phyloP scores from a whole-genome alignment of 2,329 filamentous ascomycete species.

The Ceratocystiopsis minuta region DNA sequence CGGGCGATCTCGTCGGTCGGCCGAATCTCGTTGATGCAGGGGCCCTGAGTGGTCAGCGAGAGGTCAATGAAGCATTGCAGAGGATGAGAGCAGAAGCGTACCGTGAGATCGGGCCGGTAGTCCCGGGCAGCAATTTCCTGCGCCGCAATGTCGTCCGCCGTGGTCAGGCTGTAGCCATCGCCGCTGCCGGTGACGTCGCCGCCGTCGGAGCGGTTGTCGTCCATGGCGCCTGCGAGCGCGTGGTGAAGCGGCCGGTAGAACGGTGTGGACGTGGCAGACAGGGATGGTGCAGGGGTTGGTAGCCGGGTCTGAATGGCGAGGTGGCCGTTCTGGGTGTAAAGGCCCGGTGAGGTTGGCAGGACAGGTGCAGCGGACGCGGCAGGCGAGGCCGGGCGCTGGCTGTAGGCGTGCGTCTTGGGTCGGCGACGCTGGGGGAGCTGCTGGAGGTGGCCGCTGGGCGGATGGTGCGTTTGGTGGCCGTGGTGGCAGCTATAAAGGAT shows the following conservation, averaged over 20 bases:
- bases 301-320: too few relatives aligned
- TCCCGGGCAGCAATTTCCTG: slow-evolving; percentile 43
- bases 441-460: too few relatives aligned
- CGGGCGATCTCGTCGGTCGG: slow-evolving; percentile 60
- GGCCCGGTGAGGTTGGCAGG: too few relatives aligned
- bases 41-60: slow-evolving; percentile 42
- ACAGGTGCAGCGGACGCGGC: too few relatives aligned
- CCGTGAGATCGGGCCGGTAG: slow-evolving; percentile 39
- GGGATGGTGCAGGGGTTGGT: too few relatives aligned
- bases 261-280: too few relatives aligned
- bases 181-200: slow-evolving; percentile 10
- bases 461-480: neutral
- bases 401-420: too few relatives aligned
- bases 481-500: neutral
- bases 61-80: neutral
- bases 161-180: too few relatives aligned
- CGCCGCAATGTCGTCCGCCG: slow-evolving; percentile 26
- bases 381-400: neutral
- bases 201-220: slow-evolving; percentile 1
- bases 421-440: too few relatives aligned
- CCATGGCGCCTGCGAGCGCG: neutral
- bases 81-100: neutral
- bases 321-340: too few relatives aligned
- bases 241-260: too few relatives aligned
- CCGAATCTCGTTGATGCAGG: slow-evolving; percentile 61